These are phyloP conservation scores for Aspergillus sp. DNA, from an alignment of 2,329 filamentous ascomycete species.

Conservation along the genomic window DNA sequence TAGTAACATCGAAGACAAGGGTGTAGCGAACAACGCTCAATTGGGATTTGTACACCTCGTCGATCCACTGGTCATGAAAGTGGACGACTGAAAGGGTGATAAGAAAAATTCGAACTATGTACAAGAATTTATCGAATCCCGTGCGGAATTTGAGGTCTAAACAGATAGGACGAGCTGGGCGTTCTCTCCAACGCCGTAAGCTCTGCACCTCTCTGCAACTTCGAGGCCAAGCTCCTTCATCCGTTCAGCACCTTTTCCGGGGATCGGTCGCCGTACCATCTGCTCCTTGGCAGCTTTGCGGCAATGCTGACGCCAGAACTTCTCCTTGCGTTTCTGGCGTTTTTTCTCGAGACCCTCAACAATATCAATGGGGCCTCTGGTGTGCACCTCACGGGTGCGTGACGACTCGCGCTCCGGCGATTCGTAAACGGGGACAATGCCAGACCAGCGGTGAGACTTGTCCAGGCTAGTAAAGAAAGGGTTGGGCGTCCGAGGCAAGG, in stretches of 20 bases:
- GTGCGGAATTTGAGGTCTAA: conserved; percentile 39
- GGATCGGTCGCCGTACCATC: conserved; percentile 64
- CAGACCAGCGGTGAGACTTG: conserved; percentile 34
- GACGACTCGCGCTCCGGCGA: conserved; percentile 39
- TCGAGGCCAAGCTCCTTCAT: conserved; percentile 91
- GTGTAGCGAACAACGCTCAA: conserved; percentile 30
- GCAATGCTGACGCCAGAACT: conserved; percentile 86
- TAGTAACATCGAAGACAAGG: conserved; percentile 13
- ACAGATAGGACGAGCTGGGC: conserved; percentile 72
- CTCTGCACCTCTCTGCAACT: conserved; percentile 78
- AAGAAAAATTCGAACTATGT: conserved; percentile 27
- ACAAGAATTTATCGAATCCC: conserved; percentile 28
- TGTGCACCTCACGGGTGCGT: conserved; percentile 60
- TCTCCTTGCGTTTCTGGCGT: conserved; percentile 87
- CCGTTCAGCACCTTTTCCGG: conserved; percentile 85
- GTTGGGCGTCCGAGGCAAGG: conserved; percentile 76
- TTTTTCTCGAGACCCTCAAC: conserved; percentile 95
- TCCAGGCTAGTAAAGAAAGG: conserved; percentile 58
- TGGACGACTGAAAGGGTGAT: conserved; percentile 17
- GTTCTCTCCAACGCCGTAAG: conserved; percentile 57
- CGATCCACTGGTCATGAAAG: conserved; percentile 16
- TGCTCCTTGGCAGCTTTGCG: conserved; percentile 74
- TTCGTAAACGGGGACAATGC: conserved; percentile 38
- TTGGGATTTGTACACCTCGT: conserved; percentile 27
- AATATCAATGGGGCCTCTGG: conserved; percentile 94